These are phyloP conservation scores for Colletotrichum navitas DNA, from an alignment of 2,329 filamentous ascomycete genomes.

Conservation along the genomic window DNA sequence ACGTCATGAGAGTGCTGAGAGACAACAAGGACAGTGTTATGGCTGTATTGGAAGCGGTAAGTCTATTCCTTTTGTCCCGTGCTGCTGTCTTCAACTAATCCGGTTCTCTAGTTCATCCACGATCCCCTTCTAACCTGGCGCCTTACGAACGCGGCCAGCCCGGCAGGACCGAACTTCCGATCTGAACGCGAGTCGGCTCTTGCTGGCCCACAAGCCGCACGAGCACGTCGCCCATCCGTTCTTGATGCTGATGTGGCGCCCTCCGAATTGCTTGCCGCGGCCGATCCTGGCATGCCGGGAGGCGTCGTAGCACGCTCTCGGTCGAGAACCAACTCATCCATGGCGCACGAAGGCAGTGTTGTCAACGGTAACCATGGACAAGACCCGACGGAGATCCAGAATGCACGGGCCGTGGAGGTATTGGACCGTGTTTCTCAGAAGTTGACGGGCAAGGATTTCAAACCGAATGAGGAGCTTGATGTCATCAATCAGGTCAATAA, in stretches of 20 bases:
- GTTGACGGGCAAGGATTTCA: conserved; percentile 93
- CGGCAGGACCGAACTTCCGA: conserved; percentile 75
- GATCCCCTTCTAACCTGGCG: conserved; percentile 99
- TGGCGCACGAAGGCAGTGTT: conserved; percentile 52
- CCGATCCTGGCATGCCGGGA: conserved; percentile 54
- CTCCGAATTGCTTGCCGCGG: conserved; percentile 66
- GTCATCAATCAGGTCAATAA: conserved; percentile 93
- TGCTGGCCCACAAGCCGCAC: conserved; percentile 59
- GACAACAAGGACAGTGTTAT: conserved; percentile 99
- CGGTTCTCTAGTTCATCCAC: conserved; percentile 84
- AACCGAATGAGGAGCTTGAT: conserved; percentile 84
- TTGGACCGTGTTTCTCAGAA: conserved; percentile 94
- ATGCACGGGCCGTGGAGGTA: conserved; percentile 92
- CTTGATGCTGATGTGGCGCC: conserved; percentile 73
- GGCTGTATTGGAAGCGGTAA: conserved; percentile 96
- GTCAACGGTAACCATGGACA: conserved; percentile 52
- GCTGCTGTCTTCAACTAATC: conserved; percentile 44
- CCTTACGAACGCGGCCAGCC: conserved; percentile 75
- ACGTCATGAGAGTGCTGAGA: conserved; percentile 95
- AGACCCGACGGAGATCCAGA: conserved; percentile 83
- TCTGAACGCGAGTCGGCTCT: conserved; percentile 70
- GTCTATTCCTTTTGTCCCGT: conserved; percentile 53
- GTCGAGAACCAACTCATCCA: conserved; percentile 71
- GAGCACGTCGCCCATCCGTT: conserved; percentile 76
- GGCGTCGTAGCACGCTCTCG: conserved; percentile 64